phyloP scores from a whole-genome alignment of 2,329 filamentous ascomycete species.

The Penicillium corylophilum region DNA sequence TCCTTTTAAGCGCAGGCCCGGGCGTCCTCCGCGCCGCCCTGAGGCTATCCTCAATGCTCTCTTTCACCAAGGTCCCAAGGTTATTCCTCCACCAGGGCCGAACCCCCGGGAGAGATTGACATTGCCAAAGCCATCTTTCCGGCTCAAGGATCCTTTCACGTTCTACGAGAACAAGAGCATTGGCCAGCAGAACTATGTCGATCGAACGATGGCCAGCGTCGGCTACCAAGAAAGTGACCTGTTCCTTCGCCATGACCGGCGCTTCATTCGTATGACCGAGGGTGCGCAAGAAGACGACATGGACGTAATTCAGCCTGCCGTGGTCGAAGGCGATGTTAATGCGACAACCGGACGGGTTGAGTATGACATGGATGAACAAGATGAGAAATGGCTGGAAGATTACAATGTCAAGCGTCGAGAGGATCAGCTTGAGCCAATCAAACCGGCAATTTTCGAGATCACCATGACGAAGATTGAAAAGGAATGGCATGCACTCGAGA shows the following conservation, averaged over 20 bases:
- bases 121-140: slow-evolving; percentile 50
- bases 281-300: slow-evolving; percentile 64
- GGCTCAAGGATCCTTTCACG: slow-evolving; percentile 47
- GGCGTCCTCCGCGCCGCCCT: slow-evolving; percentile 63
- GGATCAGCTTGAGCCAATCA: slow-evolving; percentile 76
- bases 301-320: slow-evolving; percentile 54
- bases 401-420: slow-evolving; percentile 75
- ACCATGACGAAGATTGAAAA: slow-evolving; percentile 99
- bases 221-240: slow-evolving; percentile 95
- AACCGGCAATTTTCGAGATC: slow-evolving; percentile 92
- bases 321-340: slow-evolving; percentile 60
- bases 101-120: slow-evolving; percentile 52
- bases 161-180: slow-evolving; percentile 74
- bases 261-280: slow-evolving; percentile 64
- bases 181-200: slow-evolving; percentile 86
- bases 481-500: slow-evolving; percentile 95
- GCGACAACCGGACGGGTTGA: slow-evolving; percentile 76
- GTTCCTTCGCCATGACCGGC: slow-evolving; percentile 74
- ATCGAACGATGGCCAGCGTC: slow-evolving; percentile 92
- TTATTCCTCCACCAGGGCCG: slow-evolving; percentile 49
- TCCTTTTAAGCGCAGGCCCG: slow-evolving; percentile 59
- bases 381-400: slow-evolving; percentile 89
- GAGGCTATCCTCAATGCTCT: slow-evolving; percentile 62
- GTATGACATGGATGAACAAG: slow-evolving; percentile 99
- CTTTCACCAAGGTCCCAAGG: slow-evolving; percentile 56